Evolutionary conservation across 108 stramenopile genomes (phyloP), one percentile per base, ranked within the genome.

Genomic region (Phaeodactylum tricornutum): DNA sequence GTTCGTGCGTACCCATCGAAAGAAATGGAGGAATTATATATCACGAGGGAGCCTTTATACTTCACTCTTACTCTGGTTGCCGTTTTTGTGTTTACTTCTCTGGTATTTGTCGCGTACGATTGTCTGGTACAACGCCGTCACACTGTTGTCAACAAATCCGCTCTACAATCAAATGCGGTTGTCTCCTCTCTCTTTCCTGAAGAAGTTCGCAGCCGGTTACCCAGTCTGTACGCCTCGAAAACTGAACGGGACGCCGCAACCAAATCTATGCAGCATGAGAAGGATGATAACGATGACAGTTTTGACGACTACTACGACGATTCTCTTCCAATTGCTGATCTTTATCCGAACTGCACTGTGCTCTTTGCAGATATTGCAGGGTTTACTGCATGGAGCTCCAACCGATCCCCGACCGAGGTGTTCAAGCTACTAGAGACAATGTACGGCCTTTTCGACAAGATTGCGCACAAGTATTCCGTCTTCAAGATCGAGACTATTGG

Each of bases 401-500:
- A 59, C 15, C 50, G 59, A 17, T 58, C 57, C 4, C 72, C 72
- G 4, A 52, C 63, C 31, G 58, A 69, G 35, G 72, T 73, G 3
- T 73, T 73, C 49, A 41, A 16, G 6, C 67, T 46, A 20, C 45
- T 27, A 5, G 27, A 46, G 45, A 69, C 3, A 59, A 69, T 12
- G 66, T 69, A 29, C 49, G 31, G n/a, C 29, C 65, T 16, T 65
- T 73, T 52, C 65, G 67, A 67, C 39, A 41, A 20, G 21, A 41
- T 41, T 11, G 39, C 75, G 5, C 58, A 57, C 17, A 69, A 75
- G 22, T 74, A 80, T 55, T 66, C 69, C 36, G 73, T 87, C 2
- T 87, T 81, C 63, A 87, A 83, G 47, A 73, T 87, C 4, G 85
- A 87, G 45, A 81, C 76, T 0, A 77, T 84, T 47, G 82, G 81